phyloP scores from a whole-genome alignment of 208 protist species.

The Leishmania mexicana region DNA sequence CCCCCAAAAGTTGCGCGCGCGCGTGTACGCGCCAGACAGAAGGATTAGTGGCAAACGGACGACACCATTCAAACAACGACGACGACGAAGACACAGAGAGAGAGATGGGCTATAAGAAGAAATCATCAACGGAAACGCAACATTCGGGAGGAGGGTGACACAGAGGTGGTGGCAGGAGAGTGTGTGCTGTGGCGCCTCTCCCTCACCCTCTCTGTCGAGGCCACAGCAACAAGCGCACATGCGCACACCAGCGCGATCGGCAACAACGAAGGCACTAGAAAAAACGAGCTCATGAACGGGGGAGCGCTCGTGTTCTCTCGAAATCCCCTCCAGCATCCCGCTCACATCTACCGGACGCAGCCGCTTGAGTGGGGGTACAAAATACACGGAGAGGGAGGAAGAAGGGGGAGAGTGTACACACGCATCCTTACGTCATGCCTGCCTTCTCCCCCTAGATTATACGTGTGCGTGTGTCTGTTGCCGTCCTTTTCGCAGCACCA shows the following conservation, averaged over 20 bases:
- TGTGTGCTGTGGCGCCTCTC: background rate
- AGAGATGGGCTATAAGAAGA: no score
- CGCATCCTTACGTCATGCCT: background rate
- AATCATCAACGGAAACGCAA: background rate
- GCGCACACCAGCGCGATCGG: background rate
- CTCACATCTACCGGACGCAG: background rate
- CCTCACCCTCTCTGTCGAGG: background rate
- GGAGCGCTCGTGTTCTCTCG: background rate
- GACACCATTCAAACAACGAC: no score
- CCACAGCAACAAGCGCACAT: background rate
- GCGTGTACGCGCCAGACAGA: no score
- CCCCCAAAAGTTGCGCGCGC: no score
- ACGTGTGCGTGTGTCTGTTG: background rate
- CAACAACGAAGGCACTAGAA: background rate
- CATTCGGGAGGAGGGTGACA: background rate
- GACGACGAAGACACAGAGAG: no score
- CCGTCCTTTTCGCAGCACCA: background rate
- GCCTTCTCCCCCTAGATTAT: background rate
- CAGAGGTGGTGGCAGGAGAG: background rate
- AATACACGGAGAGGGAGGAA: background rate
- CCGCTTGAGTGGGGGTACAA: background rate
- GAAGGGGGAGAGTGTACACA: background rate
- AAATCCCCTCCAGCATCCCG: background rate
- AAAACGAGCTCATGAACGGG: background rate
- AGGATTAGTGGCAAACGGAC: no score